phyloP scores from a whole-genome alignment of 2,329 filamentous ascomycete genomes.

The Dactylellina cionopaga region DNA sequence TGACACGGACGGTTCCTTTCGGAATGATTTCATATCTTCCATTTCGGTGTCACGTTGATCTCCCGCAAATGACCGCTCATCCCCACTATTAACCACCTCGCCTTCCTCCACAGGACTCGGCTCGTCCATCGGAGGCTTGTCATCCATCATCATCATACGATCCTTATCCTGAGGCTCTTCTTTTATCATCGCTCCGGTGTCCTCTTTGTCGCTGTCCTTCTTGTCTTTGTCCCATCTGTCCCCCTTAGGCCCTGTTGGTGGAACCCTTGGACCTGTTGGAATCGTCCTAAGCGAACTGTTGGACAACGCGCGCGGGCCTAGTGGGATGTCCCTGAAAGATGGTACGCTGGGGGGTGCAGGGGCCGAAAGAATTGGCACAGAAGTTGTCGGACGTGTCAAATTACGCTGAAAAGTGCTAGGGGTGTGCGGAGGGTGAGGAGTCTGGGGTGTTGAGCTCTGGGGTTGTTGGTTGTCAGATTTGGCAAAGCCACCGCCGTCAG shows the following conservation, averaged over 20 bases:
- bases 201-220: slow-evolving; percentile 46
- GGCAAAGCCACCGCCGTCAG: slow-evolving; percentile 21
- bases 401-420: slow-evolving; percentile 50
- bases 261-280: slow-evolving; percentile 40
- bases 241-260: slow-evolving; percentile 39
- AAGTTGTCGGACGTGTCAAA: slow-evolving; percentile 36
- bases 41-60: slow-evolving; percentile 38
- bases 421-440: slow-evolving; percentile 45
- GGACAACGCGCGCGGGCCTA: slow-evolving; percentile 38
- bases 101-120: slow-evolving; percentile 49
- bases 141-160: slow-evolving; percentile 26
- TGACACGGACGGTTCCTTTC: slow-evolving; percentile 14
- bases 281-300: slow-evolving; percentile 39
- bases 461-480: slow-evolving; percentile 29
- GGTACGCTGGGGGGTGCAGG: slow-evolving; percentile 45
- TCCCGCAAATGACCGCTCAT: slow-evolving; percentile 32
- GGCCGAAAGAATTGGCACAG: slow-evolving; percentile 40
- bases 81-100: slow-evolving; percentile 44
- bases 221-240: slow-evolving; percentile 51
- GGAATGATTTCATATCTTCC: slow-evolving; percentile 29
- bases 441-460: slow-evolving; percentile 39
- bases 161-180: slow-evolving; percentile 40
- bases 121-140: slow-evolving; percentile 38
- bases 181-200: slow-evolving; percentile 30
- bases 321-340: slow-evolving; percentile 46